These are phyloP conservation scores for Funneliformis geosporum DNA, from an alignment of 192 early-diverging fungal genomes.

Conservation along the genomic window DNA sequence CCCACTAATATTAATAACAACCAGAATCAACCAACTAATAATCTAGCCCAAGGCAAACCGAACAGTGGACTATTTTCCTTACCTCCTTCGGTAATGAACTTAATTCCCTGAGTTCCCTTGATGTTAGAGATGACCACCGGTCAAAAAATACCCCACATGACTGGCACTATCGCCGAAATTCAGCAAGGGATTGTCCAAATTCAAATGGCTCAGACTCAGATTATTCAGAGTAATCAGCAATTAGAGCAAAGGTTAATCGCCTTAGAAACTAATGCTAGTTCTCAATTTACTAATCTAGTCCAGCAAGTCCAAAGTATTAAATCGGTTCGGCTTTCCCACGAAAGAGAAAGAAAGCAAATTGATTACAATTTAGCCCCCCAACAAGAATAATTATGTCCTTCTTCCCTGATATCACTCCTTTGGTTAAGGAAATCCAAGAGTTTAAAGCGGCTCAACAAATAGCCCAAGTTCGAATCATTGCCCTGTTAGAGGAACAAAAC, in stretches of 20 bases:
- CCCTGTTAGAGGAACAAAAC: no score
- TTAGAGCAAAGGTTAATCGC: neutral
- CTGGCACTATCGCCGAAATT: constrained; percentile 7
- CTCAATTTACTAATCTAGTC: neutral
- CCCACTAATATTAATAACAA: neutral
- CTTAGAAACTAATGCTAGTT: neutral
- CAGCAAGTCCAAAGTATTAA: constrained; percentile 25
- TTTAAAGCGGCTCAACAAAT: neutral
- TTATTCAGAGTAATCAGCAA: neutral
- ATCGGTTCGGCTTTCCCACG: neutral
- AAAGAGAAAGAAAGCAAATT: constrained; percentile 9
- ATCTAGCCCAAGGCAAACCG: no score
- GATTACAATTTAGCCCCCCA: neutral
- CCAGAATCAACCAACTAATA: neutral
- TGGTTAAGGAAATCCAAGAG: constrained; percentile 1
- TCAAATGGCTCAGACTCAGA: neutral
- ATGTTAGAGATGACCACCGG: neutral
- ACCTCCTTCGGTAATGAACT: neutral
- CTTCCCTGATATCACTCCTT: constrained; percentile 4
- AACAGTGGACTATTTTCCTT: no score
- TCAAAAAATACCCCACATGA: neutral
- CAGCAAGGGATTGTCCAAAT: no score
- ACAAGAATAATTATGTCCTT: constrained; percentile 7
- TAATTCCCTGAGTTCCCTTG: neutral
- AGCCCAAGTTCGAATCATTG: no score